Evolutionary conservation across 2,329 filamentous ascomycete genomes (phyloP).

Genomic region (Lecanosticta acicola): DNA sequence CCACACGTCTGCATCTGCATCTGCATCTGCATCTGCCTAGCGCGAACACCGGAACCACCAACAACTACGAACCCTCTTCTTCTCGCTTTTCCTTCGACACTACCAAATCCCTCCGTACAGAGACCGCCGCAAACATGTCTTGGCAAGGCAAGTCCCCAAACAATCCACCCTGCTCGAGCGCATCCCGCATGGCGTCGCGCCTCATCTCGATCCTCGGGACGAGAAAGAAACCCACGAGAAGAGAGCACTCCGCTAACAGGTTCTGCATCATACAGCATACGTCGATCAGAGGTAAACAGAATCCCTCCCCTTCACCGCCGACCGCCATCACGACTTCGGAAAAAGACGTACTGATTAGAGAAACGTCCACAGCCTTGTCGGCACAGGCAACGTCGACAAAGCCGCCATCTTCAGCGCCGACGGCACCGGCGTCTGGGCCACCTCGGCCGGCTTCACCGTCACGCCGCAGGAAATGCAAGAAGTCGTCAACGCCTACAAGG

Average conservation of each 20-base stretch:
- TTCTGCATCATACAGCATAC: conserved; percentile 56
- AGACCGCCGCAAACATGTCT: conserved; percentile 51
- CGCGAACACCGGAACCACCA: no score
- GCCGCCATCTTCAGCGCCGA: conserved; percentile 76
- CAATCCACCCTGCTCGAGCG: conserved; percentile 11
- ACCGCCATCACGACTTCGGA: no score
- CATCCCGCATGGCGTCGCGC: not conserved
- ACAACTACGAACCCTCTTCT: not conserved
- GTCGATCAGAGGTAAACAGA: conserved; percentile 60
- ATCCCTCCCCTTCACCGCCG: conserved; percentile 8
- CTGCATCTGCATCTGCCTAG: no score
- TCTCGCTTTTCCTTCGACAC: not conserved
- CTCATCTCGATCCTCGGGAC: no score
- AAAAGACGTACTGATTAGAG: no score
- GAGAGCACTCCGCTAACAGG: no score
- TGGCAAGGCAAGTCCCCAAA: conserved; percentile 59
- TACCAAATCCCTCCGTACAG: conserved; percentile 6
- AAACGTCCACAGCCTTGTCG: conserved; percentile 86
- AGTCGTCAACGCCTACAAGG: conserved; percentile 48
- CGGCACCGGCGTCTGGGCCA: conserved; percentile 76
- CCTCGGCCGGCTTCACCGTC: conserved; percentile 67
- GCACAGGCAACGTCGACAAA: conserved; percentile 72
- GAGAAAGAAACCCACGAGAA: no score
- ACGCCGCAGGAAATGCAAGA: conserved; percentile 51
- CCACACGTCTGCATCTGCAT: no score